A percentile compares a stretch with the other conserved stretches of the same genome.
Conservation (phyloP, 2,329 filamentous ascomycete genomes). For the Pestalotiopsis fici region DNA sequence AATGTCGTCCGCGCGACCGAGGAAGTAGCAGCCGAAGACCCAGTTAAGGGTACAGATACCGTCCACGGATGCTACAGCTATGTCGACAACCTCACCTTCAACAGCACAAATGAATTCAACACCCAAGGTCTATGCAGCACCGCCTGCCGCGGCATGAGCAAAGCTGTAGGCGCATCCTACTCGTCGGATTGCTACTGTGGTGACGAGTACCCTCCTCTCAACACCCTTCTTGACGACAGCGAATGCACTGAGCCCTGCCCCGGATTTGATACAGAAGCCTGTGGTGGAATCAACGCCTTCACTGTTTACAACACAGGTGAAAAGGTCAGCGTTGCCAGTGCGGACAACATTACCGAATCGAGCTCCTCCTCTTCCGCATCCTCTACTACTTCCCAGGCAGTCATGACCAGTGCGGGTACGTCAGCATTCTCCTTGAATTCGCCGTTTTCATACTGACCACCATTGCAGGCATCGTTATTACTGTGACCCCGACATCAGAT, state of each 20-base stretch:
- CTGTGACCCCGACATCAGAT: conserved; percentile 26
- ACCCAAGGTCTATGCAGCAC: conserved; percentile 43
- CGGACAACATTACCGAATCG: conserved; percentile 24
- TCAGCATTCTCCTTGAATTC: not conserved
- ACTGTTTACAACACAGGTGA: conserved; percentile 54
- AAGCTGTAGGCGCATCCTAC: conserved; percentile 63
- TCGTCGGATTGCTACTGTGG: conserved; percentile 74
- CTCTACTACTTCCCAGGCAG: conserved; percentile 20
- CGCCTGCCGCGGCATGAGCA: conserved; percentile 43
- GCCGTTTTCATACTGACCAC: not conserved
- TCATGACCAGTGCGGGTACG: conserved; percentile 11
- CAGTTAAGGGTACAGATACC: conserved; percentile 37
- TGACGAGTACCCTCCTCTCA: conserved; percentile 61
- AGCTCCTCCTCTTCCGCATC: conserved; percentile 28
- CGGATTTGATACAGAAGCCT: conserved; percentile 63
- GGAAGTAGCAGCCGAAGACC: conserved; percentile 37
- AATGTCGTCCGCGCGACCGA: conserved; percentile 18
- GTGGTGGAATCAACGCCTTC: conserved; percentile 50
- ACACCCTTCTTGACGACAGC: conserved; percentile 52
- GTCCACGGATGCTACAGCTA: conserved; percentile 55
- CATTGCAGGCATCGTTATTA: conserved; percentile 9
- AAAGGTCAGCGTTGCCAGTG: conserved; percentile 37
- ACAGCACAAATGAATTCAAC: conserved; percentile 30
- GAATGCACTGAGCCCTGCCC: conserved; percentile 68
- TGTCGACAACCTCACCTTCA: conserved; percentile 36